Base-by-base conservation (phyloP, 768 basidiomycete species). In the Filobasidium floriforme region DNA sequence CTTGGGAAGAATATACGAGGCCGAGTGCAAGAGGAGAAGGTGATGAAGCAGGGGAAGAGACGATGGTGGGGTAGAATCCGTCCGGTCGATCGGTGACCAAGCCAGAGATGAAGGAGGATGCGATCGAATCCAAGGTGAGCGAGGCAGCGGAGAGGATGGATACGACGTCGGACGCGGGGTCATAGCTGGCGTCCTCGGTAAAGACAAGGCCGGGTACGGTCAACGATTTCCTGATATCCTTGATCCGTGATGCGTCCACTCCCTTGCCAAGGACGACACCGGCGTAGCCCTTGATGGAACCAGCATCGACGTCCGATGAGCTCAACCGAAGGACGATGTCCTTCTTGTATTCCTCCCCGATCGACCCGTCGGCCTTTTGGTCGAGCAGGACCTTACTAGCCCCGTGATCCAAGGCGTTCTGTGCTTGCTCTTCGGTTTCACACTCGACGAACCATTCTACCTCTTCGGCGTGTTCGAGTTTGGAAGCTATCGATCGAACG, bases 51-150 rank as follows among this genome's bases (percentile, higher is more conserved):
- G 59, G 59, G 7, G 65, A 37, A 14, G 90, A 87, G 40, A 98
- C 88, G 60, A 98, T 82, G 10, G 96, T 99, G 0, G 93, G 90
- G 80, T 90, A 92, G 46, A 99, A 84, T 41, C 90, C 91, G 77
- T 98, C 96, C 0, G 86, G 82, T 59, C 96, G 86, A 78, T 99
- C 94, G 0, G 92, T 90, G 24, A 83, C 79, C 59, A 96, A 78
- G 3, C 87, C 84, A 0, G 92, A 85, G 60, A 93, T 85, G 81
- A 94, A 94, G 28, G 88, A 88, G 73, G 92, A 89, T 7, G 86
- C 85, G 67, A 96, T 79, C 11, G 62, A 52, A 22, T 59, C 40
- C 40, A 41, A 70, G 73, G 88, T 88, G 65, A 92, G 81, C 69
- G 85, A 83, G 7, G 81, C 77, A 57, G 80, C 69, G 19, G 64